Percentiles rank a stretch among this genome's conserved stretches.
Conservation (phyloP, 768 basidiomycete species). For the Amylocystis lapponica region DNA sequence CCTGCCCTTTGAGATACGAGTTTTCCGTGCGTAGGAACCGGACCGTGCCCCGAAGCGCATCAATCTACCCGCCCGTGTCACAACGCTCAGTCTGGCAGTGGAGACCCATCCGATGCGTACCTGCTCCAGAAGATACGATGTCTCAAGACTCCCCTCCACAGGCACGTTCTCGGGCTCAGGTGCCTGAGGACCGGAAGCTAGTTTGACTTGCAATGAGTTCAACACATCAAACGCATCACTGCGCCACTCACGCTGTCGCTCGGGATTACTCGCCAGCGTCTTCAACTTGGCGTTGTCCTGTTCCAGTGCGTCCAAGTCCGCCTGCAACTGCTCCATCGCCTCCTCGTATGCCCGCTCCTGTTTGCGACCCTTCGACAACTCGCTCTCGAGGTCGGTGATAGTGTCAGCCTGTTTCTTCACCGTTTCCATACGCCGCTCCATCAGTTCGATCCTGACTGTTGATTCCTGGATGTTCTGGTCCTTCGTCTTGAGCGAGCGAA, state of each 20-base stretch:
- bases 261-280: conserved; percentile 54
- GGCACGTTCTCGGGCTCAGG: conserved; percentile 56
- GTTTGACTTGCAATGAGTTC: conserved; percentile 8
- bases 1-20: conserved; percentile 88
- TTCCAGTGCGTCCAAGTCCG: conserved; percentile 80
- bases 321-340: conserved; percentile 88
- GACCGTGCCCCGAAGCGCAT: conserved; percentile 85
- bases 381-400: conserved; percentile 74
- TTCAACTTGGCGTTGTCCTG: conserved; percentile 86
- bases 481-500: conserved; percentile 77
- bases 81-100: not conserved
- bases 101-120: conserved; percentile 29
- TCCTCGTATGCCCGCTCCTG: conserved; percentile 90
- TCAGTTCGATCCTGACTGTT: conserved; percentile 87
- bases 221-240: conserved; percentile 1
- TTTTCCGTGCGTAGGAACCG: conserved; percentile 94
- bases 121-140: conserved; percentile 85
- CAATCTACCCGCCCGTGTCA: conserved; percentile 46
- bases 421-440: conserved; percentile 89
- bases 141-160: conserved; percentile 80
- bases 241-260: conserved; percentile 56
- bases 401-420: conserved; percentile 87
- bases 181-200: conserved; percentile 43
- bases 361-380: conserved; percentile 75
- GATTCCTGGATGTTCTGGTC: conserved; percentile 90